Base-by-base conservation (phyloP, 192 early-diverging fungal species). In the Dissophora globulifera region DNA sequence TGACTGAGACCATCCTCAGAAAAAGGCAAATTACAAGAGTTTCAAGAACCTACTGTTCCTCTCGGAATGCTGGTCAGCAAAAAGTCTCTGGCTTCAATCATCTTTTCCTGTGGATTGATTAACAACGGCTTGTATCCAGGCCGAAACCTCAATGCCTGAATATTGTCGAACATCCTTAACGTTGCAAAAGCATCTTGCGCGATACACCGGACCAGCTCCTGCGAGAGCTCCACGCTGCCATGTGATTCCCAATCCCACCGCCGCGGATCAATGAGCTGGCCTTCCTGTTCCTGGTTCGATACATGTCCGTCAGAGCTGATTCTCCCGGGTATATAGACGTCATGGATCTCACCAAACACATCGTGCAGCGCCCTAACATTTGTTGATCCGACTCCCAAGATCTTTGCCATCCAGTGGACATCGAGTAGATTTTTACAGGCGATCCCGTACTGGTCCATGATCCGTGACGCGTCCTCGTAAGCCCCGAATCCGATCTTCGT, bases 201-300 rank as follows among this genome's bases (percentile, higher is more conserved):
- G 12, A 76, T 56, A 50, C 72, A 76, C 17, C 72, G 63, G 46
- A 57, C 20, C 32, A 76, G 26, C 26, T 76, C 72, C 22, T 52
- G 45, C n/a, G 63, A 60, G 1, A 76, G 45, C 4, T 76, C 72
- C 25, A 50, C 26, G 55, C 65, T 49, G 2, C 72, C 72, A 13
- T 62, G 57, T 15, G 72, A 76, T 25, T 76, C 72, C 72, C 72
- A 76, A 25, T 76, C 72, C 72, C 62, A 67, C 27, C 64, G 38
- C 17, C 72, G 46, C 26, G 72, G 72, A 57, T 76, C 72, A 19
- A 76, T 75, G 26, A 60, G 19, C 20, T 52, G 41, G 31, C 49
- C 55, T 17, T 58, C 23, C 17, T 74, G 55, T n/a, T 31, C 51
- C 45, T 30, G 2, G 10, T 33, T 7, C 13, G 59, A 22, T 19